These are phyloP conservation scores for Gaeumannomyces tritici DNA, from an alignment of 2,329 filamentous ascomycete species.

Conservation along the genomic window DNA sequence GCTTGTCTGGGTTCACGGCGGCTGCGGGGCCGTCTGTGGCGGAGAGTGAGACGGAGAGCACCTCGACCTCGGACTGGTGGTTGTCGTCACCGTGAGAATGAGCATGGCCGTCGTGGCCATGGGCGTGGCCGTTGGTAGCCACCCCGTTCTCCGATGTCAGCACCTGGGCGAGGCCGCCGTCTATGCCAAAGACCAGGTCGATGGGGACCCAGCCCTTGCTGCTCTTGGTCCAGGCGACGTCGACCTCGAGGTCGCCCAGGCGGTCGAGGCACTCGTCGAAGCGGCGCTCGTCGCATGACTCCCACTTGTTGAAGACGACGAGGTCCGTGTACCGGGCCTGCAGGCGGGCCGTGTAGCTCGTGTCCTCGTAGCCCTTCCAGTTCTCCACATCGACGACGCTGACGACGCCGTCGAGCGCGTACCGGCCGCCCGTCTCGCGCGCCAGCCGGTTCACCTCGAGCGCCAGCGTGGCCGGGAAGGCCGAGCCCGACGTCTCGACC, in stretches of 20 bases:
- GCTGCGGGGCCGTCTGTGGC: slow-evolving; percentile 19
- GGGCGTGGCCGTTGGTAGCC: slow-evolving; percentile 19
- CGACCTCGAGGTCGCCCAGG: slow-evolving; percentile 70
- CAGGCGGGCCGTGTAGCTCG: slow-evolving; percentile 76
- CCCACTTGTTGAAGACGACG: slow-evolving; percentile 92
- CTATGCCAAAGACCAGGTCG: slow-evolving; percentile 77
- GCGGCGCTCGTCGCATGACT: slow-evolving; percentile 59
- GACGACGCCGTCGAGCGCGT: slow-evolving; percentile 77
- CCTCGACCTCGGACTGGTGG: slow-evolving; percentile 84
- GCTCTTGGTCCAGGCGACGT: slow-evolving; percentile 78
- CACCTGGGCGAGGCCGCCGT: slow-evolving; percentile 62
- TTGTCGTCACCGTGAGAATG: slow-evolving; percentile 34
- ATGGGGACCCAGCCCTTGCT: slow-evolving; percentile 69
- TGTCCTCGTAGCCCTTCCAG: slow-evolving; percentile 88
- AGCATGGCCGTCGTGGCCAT: slow-evolving; percentile 27
- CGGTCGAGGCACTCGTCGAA: slow-evolving; percentile 73
- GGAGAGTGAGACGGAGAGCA: slow-evolving; percentile 68
- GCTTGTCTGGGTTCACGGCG: slow-evolving; percentile 43
- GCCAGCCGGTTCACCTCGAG: slow-evolving; percentile 80
- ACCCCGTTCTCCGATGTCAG: slow-evolving; percentile 30
- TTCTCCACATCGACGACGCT: slow-evolving; percentile 92
- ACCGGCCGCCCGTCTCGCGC: slow-evolving; percentile 55
- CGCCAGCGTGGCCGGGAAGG: slow-evolving; percentile 80
- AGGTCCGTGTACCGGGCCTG: slow-evolving; percentile 87
- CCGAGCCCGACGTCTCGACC: slow-evolving; percentile 84